Evolutionary conservation across 495 filamentous ascomycete genomes (phyloP), one percentile per base, ranked within the genome.

Genomic region (Neurospora sp.): DNA sequence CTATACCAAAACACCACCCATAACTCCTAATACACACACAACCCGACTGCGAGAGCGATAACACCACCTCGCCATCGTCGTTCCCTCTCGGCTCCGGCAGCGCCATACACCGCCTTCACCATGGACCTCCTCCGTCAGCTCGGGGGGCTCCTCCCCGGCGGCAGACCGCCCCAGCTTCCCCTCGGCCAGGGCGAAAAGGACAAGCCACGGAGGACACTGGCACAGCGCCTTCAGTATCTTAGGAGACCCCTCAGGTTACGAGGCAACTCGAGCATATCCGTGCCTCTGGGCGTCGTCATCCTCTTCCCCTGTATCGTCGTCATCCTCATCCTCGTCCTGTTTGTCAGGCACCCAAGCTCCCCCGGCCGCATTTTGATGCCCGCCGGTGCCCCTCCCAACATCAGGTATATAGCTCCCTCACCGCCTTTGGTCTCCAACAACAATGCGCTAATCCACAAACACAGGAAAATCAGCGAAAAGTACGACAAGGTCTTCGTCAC

Each of bases 401-500:
- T 99, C 80, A 90, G 94, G 93, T 97, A 75, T 44, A 17, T 65
- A 35, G 53, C 27, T 17, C 53, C 53, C 27, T 65, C 53, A 65
- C 53, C 53, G 53, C 53, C 53, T 65, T 35, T 38, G 68, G 38
- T 70, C 39, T 22, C 12, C 27, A 16, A 14, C 40, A 40, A 7
- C 40, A 40, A 22, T 45, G 14, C 40, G 42, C 37, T 75, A 48
- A 37, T 37, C 35, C 35, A 37, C 35, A 35, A 35, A 35, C 35
- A 35, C 80, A 98, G 95, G 74, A 96, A 93, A 89, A 99, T 99
- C 75, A 97, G 92, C 83, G 96, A 99, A 83, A 90, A 94, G 75
- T 87, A 97, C 82, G 96, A 99, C 84, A 97, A 96, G 81, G 94
- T 97, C 69, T 99, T 99, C 78, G 92, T 92, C 59, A 92, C 90